phyloP scores from a whole-genome alignment of 345 rosid genomes.

The Turritis glabra region DNA sequence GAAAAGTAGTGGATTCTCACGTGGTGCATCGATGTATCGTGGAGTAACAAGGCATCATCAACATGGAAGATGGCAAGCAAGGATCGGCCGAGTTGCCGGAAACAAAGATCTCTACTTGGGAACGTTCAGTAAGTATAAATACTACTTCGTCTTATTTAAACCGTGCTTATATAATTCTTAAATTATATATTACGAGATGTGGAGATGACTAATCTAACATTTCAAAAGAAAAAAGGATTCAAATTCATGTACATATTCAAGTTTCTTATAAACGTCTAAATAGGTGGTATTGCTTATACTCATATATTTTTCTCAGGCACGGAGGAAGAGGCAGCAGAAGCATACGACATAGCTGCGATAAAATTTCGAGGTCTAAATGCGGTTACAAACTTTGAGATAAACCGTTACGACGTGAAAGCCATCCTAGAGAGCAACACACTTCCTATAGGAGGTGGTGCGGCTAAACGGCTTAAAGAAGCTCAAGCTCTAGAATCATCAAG shows the following conservation, averaged over 20 bases:
- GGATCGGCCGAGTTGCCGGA: slow-evolving; percentile 98
- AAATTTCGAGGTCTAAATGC: slow-evolving; percentile 92
- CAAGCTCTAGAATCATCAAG: slow-evolving; percentile 87
- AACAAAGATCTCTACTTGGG: slow-evolving; percentile 99
- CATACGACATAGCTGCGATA: slow-evolving; percentile 97
- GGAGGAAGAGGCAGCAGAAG: slow-evolving; percentile 99
- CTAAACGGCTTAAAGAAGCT: slow-evolving; percentile 94
- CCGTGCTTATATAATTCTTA: not conserved
- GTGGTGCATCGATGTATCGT: slow-evolving; percentile 99
- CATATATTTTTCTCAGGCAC: slow-evolving; percentile 53
- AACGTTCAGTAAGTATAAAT: slow-evolving; percentile 76
- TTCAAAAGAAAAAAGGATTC: not conserved
- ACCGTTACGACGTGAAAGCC: slow-evolving; percentile 90
- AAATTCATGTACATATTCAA: not conserved
- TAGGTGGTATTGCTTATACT: not conserved
- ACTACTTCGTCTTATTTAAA: not conserved
- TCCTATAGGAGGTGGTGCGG: slow-evolving; percentile 98
- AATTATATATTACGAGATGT: not conserved
- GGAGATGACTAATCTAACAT: not conserved
- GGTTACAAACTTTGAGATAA: slow-evolving; percentile 96
- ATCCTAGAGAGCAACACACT: slow-evolving; percentile 92
- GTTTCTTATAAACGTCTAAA: not conserved
- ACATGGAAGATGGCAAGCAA: slow-evolving; percentile 99
- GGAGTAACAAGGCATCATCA: slow-evolving; percentile 99
- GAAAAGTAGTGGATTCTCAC: slow-evolving; percentile 98